Conservation (phyloP, 225 moss, liverwort and hornwort genomes). For the Ulota crispa region DNA sequence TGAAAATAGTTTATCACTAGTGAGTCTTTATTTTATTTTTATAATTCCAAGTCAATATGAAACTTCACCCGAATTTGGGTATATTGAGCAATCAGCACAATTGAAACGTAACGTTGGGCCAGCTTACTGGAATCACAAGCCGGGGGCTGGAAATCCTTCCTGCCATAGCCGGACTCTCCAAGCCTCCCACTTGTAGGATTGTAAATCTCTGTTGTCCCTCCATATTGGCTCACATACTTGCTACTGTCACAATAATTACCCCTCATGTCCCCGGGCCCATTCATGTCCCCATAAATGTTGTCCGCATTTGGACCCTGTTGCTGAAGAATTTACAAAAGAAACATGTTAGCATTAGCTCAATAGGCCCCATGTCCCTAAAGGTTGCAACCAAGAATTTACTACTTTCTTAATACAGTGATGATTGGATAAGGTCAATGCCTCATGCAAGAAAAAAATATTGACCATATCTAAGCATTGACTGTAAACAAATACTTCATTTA, state of each 20-base stretch:
- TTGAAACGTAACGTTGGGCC: background rate
- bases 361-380: background rate
- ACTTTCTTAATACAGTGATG: too few relatives aligned
- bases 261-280: background rate
- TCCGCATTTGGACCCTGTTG: conserved; percentile 22
- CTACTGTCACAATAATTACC: background rate
- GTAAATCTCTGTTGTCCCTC: conserved; percentile 23
- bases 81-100: too few relatives aligned
- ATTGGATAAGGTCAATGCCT: too few relatives aligned
- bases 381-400: background rate
- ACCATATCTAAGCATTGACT: too few relatives aligned
- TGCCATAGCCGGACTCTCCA: background rate
- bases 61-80: too few relatives aligned
- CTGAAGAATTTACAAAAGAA: background rate
- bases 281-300: background rate
- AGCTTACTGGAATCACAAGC: conserved; percentile 26
- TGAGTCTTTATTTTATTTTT: too few relatives aligned
- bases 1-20: too few relatives aligned
- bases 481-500: too few relatives aligned
- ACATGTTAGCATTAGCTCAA: background rate
- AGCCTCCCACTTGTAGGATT: conserved; percentile 1
- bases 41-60: too few relatives aligned
- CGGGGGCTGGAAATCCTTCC: conserved; percentile 1
- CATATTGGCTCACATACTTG: conserved; percentile 28
- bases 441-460: too few relatives aligned